phyloP scores from a whole-genome alignment of 768 basidiomycete species.

The Mycena indigotica region DNA sequence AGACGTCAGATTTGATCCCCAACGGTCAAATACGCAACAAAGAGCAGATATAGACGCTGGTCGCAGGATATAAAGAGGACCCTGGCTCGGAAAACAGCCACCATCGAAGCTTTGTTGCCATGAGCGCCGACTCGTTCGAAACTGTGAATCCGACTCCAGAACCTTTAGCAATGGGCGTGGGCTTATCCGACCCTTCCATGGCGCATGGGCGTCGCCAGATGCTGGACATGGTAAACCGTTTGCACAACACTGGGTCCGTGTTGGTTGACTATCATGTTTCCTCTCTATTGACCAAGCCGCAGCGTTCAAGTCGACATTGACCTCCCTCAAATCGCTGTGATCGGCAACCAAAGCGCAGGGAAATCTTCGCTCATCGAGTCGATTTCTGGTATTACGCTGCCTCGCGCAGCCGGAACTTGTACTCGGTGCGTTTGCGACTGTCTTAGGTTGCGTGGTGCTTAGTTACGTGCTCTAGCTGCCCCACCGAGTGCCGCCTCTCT shows the following conservation, averaged over 20 bases:
- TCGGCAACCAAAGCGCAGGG: slow-evolving; percentile 73
- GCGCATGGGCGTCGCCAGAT: slow-evolving; percentile 47
- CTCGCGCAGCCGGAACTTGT: slow-evolving; percentile 71
- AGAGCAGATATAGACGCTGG: not conserved
- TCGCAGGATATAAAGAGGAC: not conserved
- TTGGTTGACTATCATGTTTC: not conserved
- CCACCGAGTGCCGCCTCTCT: slow-evolving; percentile 58
- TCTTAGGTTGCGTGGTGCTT: not conserved
- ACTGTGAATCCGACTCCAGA: not conserved
- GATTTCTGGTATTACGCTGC: slow-evolving; percentile 71
- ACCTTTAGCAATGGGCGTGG: slow-evolving; percentile 40
- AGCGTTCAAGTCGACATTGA: slow-evolving; percentile 74
- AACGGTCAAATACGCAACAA: not conserved
- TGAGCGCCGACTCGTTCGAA: not conserved
- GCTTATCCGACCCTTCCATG: slow-evolving; percentile 51
- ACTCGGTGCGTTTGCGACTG: slow-evolving; percentile 52
- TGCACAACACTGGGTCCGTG: slow-evolving; percentile 65
- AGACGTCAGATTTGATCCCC: not conserved
- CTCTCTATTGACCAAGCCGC: not conserved
- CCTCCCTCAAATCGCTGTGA: slow-evolving; percentile 71
- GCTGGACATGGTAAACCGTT: slow-evolving; percentile 60
- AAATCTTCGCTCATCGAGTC: slow-evolving; percentile 80
- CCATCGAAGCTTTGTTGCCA: not conserved
- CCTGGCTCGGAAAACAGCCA: not conserved
- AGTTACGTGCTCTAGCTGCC: slow-evolving; percentile 41